Percentiles rank a stretch among this genome's conserved stretches.
These are phyloP conservation scores for Typha latifolia DNA, from an alignment of 176 grass and related monocot species.

Conservation along the genomic window DNA sequence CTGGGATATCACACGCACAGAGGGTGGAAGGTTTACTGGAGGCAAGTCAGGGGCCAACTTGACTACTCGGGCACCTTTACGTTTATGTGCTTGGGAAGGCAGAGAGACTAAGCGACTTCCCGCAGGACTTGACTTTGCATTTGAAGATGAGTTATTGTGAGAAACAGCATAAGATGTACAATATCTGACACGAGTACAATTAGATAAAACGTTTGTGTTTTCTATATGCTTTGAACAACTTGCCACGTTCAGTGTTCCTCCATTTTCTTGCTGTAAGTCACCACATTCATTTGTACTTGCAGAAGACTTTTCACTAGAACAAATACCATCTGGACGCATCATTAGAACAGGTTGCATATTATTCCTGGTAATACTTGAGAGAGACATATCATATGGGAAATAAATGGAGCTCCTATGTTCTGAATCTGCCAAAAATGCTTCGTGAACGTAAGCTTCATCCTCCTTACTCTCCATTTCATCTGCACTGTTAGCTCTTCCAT, in stretches of 20 bases:
- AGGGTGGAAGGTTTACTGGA: conserved; percentile 82
- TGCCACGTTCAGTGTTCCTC: conserved; percentile 13
- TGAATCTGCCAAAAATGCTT: conserved; percentile 82
- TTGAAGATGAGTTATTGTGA: conserved; percentile 17
- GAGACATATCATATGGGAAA: conserved; percentile 21
- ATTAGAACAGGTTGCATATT: conserved; percentile 7
- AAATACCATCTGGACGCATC: conserved; percentile 18
- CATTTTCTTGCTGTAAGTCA: conserved; percentile 30
- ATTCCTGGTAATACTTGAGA: conserved; percentile 26
- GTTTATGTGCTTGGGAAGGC: conserved; percentile 32
- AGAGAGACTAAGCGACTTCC: conserved; percentile 23
- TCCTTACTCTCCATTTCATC: conserved; percentile 29
- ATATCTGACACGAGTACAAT: conserved; percentile 15
- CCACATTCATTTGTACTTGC: conserved; percentile 22
- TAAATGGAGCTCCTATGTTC: conserved; percentile 36
- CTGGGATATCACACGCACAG: conserved; percentile 61
- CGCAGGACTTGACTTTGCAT: conserved; percentile 8
- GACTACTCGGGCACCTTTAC: conserved; percentile 60
- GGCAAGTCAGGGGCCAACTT: conserved; percentile 92
- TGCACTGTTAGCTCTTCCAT: conserved; percentile 35
- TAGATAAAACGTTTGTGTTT: conserved; percentile 1
- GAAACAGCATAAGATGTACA: conserved; percentile 27
- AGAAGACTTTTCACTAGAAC: conserved; percentile 27
- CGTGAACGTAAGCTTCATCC: conserved; percentile 87
- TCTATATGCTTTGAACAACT: conserved; percentile 23